Conservation (phyloP, 331 rosid species). For the Acacia pycnantha region DNA sequence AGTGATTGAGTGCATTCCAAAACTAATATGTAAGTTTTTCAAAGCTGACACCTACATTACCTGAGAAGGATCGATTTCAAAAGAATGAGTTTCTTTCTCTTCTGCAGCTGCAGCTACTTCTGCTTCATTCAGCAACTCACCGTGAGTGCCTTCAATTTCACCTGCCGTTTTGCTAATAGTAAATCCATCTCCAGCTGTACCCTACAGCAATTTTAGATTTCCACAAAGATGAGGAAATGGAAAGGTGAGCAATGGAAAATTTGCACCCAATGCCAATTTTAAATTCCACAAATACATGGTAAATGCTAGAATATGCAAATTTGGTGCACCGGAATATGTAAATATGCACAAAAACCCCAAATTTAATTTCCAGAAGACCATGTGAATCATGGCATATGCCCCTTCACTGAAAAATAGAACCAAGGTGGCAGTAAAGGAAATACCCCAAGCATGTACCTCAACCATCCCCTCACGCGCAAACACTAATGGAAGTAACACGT, state of each 20-base stretch:
- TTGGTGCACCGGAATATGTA: neutral
- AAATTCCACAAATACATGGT: neutral
- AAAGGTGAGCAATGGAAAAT: neutral
- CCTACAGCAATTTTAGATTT: slow-evolving; percentile 38
- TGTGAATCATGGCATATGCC: neutral
- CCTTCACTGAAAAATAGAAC: neutral
- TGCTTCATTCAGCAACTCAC: slow-evolving; percentile 78
- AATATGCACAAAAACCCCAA: neutral
- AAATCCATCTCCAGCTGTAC: slow-evolving; percentile 64
- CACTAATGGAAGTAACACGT: neutral
- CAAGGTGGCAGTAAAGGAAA: neutral
- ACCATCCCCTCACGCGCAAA: neutral
- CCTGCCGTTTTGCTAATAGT: slow-evolving; percentile 80
- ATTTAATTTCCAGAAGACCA: neutral
- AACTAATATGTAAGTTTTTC: neutral
- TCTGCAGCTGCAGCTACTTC: slow-evolving; percentile 90
- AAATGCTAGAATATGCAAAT: neutral
- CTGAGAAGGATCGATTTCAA: slow-evolving; percentile 88
- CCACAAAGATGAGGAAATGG: neutral
- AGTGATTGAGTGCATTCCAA: neutral
- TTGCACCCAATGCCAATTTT: neutral
- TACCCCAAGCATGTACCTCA: neutral
- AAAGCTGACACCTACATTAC: slow-evolving; percentile 43
- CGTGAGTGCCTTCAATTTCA: slow-evolving; percentile 67
- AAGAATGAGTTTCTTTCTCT: slow-evolving; percentile 89